These are phyloP conservation scores for Plasmodium billcollinsi DNA, from an alignment of 169 alveolate genomes.

Conservation along the genomic window DNA sequence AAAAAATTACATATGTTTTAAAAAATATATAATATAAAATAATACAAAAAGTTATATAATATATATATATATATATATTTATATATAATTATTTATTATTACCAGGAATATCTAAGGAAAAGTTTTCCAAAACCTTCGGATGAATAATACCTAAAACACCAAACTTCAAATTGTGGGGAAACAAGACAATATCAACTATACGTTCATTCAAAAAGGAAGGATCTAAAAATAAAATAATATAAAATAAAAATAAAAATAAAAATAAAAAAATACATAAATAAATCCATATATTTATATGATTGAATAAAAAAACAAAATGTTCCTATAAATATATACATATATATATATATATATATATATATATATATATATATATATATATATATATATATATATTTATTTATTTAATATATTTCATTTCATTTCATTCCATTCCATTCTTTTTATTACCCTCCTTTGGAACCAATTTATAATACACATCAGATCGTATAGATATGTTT, in stretches of 20 bases:
- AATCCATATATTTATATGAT: too few species aligned
- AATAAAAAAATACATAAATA: too few species aligned
- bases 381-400: not conserved
- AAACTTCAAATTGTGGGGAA: constrained; percentile 75
- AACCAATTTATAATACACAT: constrained; percentile 40
- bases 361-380: not conserved
- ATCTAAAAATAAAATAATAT: constrained; percentile 53
- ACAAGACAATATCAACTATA: constrained; percentile 56
- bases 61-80: not conserved
- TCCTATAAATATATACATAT: not conserved
- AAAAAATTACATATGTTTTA: not conserved
- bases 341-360: not conserved
- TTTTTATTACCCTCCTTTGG: constrained; percentile 29
- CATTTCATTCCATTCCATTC: too few species aligned
- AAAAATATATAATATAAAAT: not conserved
- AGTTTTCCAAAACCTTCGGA: constrained; percentile 94
- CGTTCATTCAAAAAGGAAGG: constrained; percentile 55
- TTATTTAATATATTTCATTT: too few species aligned
- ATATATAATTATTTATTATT: not conserved
- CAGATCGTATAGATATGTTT: constrained; percentile 46
- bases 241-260: constrained; percentile 17
- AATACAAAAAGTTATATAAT: not conserved
- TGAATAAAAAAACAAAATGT: not conserved
- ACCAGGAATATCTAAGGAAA: constrained; percentile 78
- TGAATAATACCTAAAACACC: constrained; percentile 96